Evolutionary conservation across 495 filamentous ascomycete genomes (phyloP).

Genomic region (Hamigera avellanea): DNA sequence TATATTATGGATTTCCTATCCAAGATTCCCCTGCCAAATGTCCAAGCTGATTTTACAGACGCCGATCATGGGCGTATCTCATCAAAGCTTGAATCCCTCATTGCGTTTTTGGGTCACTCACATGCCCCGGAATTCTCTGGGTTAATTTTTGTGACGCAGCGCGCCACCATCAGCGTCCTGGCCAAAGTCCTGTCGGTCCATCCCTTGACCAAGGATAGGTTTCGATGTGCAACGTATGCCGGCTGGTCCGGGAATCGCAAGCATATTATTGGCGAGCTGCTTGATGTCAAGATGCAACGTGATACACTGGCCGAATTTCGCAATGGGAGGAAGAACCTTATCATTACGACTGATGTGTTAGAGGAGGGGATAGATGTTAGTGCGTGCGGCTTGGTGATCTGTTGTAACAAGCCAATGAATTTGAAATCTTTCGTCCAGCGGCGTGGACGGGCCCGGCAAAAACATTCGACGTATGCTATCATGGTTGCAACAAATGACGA

Average conservation of each 20-base stretch:
- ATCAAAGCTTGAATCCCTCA: conserved; percentile 40
- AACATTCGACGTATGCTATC: conserved; percentile 59
- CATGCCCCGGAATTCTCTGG: conserved; percentile 43
- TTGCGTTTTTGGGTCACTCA: conserved; percentile 39
- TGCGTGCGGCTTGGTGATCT: conserved; percentile 78
- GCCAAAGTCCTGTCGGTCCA: conserved; percentile 52
- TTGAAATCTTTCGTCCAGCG: conserved; percentile 85
- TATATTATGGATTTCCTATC: conserved; percentile 47
- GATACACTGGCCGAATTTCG: conserved; percentile 59
- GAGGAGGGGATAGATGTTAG: conserved; percentile 91
- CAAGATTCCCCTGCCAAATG: conserved; percentile 23
- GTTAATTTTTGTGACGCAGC: conserved; percentile 68
- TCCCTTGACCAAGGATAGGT: conserved; percentile 42
- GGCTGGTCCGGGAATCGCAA: conserved; percentile 51
- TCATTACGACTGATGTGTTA: conserved; percentile 73
- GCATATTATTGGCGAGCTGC: conserved; percentile 48
- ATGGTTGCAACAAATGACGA: conserved; percentile 38
- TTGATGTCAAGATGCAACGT: conserved; percentile 39
- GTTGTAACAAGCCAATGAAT: conserved; percentile 64
- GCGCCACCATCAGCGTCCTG: conserved; percentile 58
- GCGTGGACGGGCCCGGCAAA: conserved; percentile 68
- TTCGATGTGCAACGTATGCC: conserved; percentile 51
- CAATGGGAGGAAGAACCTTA: conserved; percentile 56
- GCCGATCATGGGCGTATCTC: conserved; percentile 23
- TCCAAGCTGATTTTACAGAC: conserved; percentile 10